Conservation (phyloP, 108 stramenopile species). For the Halocafeteria seosinensis region DNA sequence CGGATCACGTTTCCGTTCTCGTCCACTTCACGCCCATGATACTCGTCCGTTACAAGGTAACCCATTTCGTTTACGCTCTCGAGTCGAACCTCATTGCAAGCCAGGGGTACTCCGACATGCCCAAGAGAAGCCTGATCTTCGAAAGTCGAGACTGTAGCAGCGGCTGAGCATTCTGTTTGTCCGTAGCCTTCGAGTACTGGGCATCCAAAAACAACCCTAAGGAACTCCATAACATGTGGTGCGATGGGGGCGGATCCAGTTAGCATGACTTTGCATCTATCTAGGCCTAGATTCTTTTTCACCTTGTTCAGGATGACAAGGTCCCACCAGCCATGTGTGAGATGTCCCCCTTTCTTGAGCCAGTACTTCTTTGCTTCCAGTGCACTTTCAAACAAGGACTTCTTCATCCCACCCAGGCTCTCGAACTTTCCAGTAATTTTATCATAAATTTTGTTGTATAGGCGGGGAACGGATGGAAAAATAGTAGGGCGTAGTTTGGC, state of each 20-base stretch:
- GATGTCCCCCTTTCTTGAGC: not conserved
- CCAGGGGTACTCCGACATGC: constrained; percentile 74
- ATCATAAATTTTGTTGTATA: constrained; percentile 80
- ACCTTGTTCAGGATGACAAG: constrained; percentile 71
- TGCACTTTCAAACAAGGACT: constrained; percentile 1
- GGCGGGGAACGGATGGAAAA: constrained; percentile 70
- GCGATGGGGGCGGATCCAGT: constrained; percentile 78
- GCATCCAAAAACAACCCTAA: constrained; percentile 61
- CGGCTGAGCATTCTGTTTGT: constrained; percentile 75
- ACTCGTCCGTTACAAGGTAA: constrained; percentile 50
- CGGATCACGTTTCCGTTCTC: not conserved
- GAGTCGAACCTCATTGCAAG: constrained; percentile 59
- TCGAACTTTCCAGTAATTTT: constrained; percentile 1
- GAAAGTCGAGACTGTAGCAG: constrained; percentile 41
- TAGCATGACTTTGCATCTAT: constrained; percentile 42
- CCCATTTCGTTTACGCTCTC: constrained; percentile 86
- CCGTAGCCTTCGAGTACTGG: constrained; percentile 91
- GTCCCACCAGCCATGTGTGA: constrained; percentile 67
- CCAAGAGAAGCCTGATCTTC: constrained; percentile 60
- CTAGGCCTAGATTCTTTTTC: constrained; percentile 65
- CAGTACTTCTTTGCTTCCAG: constrained; percentile 1
- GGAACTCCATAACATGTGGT: constrained; percentile 64
- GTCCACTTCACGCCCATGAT: not conserved
- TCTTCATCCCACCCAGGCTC: not conserved
- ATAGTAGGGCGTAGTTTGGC: constrained; percentile 70